These are phyloP conservation scores for Chlamydomonas sphaeroides DNA, from an alignment of 139 green algal species.

Conservation along the genomic window DNA sequence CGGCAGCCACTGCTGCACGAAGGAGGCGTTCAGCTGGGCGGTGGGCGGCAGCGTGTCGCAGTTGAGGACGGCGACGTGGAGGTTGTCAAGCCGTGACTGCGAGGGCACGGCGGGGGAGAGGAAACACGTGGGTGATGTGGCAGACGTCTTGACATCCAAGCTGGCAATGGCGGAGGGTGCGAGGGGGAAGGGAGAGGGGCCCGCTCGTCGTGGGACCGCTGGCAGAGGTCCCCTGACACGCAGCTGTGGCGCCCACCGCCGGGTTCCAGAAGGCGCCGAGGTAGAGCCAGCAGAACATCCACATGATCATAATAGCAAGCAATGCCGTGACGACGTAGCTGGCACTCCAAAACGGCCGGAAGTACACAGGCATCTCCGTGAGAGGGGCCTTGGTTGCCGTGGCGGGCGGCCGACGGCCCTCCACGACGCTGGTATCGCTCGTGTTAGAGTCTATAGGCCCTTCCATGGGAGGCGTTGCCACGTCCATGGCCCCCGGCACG, in stretches of 20 bases:
- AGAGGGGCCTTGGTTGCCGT: no score
- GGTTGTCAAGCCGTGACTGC: constrained; percentile 9
- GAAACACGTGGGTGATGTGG: not conserved
- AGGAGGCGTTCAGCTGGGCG: constrained; percentile 3
- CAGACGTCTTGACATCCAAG: not conserved
- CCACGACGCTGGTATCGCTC: no score
- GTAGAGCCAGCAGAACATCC: constrained; percentile 30
- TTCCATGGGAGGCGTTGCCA: no score
- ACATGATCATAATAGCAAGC: constrained; percentile 10
- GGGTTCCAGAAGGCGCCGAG: constrained; percentile 11
- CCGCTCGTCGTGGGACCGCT: no score
- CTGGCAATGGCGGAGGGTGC: not conserved
- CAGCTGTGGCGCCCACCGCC: not conserved
- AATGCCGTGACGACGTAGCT: no score
- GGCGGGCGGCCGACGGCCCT: no score
- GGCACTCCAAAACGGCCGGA: no score
- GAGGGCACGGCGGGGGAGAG: not conserved
- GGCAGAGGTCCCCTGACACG: no score
- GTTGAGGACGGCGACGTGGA: constrained; percentile 23
- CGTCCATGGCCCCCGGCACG: no score
- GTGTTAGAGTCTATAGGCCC: no score
- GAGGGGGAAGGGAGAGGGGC: not conserved
- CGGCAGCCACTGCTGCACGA: not conserved
- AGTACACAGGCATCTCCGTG: no score
- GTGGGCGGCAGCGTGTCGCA: constrained; percentile 22